These are phyloP conservation scores for Macadamia tetraphylla DNA, from an alignment of 164 flowering plant species.

Conservation along the genomic window DNA sequence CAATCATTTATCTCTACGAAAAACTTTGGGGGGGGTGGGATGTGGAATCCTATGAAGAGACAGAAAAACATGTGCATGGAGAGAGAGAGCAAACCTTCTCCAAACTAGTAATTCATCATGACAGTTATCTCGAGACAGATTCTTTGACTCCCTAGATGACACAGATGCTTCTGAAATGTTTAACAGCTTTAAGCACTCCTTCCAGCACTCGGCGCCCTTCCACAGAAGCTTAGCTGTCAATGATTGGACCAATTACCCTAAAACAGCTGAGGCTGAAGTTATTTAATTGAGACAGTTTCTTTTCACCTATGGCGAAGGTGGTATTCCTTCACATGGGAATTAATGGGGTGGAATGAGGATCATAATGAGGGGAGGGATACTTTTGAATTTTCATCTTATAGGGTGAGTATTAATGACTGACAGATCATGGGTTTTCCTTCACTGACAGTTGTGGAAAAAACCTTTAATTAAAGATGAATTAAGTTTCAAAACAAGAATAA, in stretches of 20 bases:
- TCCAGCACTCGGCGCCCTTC: slow-evolving; percentile 83
- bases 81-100: slow-evolving; percentile 52
- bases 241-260: slow-evolving; percentile 8
- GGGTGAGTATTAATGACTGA: too few species aligned
- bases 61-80: not conserved
- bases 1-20: not conserved
- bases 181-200: slow-evolving; percentile 61
- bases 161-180: slow-evolving; percentile 62
- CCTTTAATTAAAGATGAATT: not conserved
- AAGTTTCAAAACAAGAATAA: not conserved
- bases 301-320: too few species aligned
- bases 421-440: too few species aligned
- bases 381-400: too few species aligned
- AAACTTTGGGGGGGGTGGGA: not conserved
- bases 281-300: too few species aligned
- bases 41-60: not conserved
- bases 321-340: too few species aligned
- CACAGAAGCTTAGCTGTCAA: slow-evolving; percentile 81
- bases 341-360: too few species aligned
- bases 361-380: too few species aligned
- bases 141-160: slow-evolving; percentile 10
- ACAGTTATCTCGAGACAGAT: slow-evolving; percentile 13
- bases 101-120: slow-evolving; percentile 36
- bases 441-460: too few species aligned
- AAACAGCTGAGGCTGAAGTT: slow-evolving; percentile 6